These are phyloP conservation scores for Rhizopogon parksii DNA, from an alignment of 1,284 basidiomycete genomes.

Conservation along the genomic window DNA sequence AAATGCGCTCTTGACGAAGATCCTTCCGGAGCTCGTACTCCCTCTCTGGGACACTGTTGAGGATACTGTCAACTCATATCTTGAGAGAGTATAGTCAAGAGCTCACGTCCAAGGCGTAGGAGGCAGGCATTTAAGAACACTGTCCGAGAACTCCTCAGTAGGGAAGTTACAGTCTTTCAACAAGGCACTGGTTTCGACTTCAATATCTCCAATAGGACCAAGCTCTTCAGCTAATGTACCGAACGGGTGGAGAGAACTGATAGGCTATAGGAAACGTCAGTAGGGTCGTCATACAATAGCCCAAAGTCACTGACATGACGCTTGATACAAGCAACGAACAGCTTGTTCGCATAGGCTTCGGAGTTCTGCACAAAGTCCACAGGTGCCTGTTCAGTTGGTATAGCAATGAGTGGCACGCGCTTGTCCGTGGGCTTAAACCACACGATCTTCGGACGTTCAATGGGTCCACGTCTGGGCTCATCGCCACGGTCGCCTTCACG, in stretches of 20 bases:
- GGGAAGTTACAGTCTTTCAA: constrained; percentile 99
- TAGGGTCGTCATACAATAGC: neutral
- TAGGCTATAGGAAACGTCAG: constrained; percentile 47
- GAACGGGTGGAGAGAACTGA: constrained; percentile 97
- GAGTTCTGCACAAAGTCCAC: constrained; percentile 94
- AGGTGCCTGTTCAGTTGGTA: constrained; percentile 98
- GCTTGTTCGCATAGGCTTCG: constrained; percentile 81
- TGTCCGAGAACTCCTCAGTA: constrained; percentile 87
- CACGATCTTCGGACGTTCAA: constrained; percentile 96
- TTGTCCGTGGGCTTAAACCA: constrained; percentile 99
- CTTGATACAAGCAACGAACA: constrained; percentile 99
- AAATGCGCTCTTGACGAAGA: constrained; percentile 77
- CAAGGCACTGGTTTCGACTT: constrained; percentile 95
- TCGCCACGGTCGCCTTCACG: constrained; percentile 88
- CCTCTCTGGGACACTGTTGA: constrained; percentile 76
- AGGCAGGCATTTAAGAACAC: constrained; percentile 93
- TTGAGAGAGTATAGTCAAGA: constrained; percentile 1
- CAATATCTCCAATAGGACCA: constrained; percentile 95
- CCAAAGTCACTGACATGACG: constrained; percentile 61
- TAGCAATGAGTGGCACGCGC: constrained; percentile 96
- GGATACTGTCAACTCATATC: constrained; percentile 10
- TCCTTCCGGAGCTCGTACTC: constrained; percentile 87
- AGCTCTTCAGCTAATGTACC: constrained; percentile 97
- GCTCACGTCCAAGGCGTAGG: constrained; percentile 89
- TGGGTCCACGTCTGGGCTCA: constrained; percentile 65